These are phyloP conservation scores for Clonostachys chloroleuca DNA, from an alignment of 2,329 filamentous ascomycete genomes.

Conservation along the genomic window DNA sequence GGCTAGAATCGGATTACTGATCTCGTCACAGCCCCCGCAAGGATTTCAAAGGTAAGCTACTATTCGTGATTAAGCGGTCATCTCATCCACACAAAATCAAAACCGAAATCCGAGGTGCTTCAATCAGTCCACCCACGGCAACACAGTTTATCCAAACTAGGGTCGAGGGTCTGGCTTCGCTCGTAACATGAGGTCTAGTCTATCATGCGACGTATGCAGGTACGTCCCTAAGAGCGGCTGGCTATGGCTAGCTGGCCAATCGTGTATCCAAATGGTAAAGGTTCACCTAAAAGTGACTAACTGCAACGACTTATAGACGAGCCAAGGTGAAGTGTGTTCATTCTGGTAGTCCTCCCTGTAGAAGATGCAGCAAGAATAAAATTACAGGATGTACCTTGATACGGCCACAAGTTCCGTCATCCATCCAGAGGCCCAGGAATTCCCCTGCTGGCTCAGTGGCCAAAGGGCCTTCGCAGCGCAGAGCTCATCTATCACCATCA, in stretches of 20 bases:
- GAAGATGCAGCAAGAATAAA: conserved; percentile 17
- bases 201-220: conserved; percentile 26
- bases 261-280: neutral
- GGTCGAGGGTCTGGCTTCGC: no score
- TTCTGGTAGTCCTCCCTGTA: conserved; percentile 19
- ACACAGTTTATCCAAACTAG: no score
- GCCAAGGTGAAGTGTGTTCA: conserved; percentile 28
- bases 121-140: no score
- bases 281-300: neutral
- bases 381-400: conserved; percentile 16
- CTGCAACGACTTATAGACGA: conserved; percentile 10
- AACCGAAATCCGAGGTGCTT: no score
- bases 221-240: conserved; percentile 6
- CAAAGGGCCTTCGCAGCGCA: neutral
- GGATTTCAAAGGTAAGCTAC: no score
- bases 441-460: neutral
- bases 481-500: no score
- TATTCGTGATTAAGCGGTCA: no score
- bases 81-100: no score
- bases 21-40: no score
- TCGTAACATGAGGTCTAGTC: conserved; percentile 20
- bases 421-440: neutral
- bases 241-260: neutral
- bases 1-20: no score
- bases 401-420: conserved; percentile 7